Percentiles rank a stretch among this genome's conserved stretches.
Conservation (phyloP, 2,329 filamentous ascomycete species). For the Emergomyces africanus region DNA sequence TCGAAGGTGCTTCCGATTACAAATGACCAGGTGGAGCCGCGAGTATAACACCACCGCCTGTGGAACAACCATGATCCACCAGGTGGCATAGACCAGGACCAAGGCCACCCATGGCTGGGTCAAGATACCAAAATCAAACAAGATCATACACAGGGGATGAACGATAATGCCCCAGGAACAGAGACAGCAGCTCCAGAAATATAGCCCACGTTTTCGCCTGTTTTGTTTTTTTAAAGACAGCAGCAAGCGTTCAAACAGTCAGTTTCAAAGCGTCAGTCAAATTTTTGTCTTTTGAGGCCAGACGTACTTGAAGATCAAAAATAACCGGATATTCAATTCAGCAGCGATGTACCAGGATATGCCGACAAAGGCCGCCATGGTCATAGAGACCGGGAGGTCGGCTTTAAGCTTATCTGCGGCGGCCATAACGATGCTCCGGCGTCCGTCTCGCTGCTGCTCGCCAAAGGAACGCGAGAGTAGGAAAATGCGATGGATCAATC, state of each 20-base stretch:
- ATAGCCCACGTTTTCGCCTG: background rate
- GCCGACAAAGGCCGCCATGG: background rate
- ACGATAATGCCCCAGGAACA: background rate
- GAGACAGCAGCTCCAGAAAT: background rate
- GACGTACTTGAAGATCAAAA: background rate
- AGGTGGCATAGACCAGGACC: slow-evolving; percentile 17
- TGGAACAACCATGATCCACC: slow-evolving; percentile 11
- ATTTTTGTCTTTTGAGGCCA: background rate
- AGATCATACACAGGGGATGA: background rate
- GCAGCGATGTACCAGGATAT: background rate
- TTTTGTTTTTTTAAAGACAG: background rate
- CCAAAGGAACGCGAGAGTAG: no score
- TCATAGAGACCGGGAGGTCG: background rate
- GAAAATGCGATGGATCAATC: no score
- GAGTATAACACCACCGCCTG: slow-evolving; percentile 13
- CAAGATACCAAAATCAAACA: background rate
- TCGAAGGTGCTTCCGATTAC: slow-evolving; percentile 7
- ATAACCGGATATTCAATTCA: background rate
- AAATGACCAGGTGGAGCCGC: slow-evolving; percentile 11
- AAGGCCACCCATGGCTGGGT: background rate
- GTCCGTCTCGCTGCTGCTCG: no score
- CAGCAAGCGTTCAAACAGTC: background rate
- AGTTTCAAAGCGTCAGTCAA: background rate
- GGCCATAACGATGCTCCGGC: background rate
- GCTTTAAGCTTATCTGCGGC: background rate